Evolutionary conservation across 768 basidiomycete genomes (phyloP), one percentile per base, ranked within the genome.

Genomic region (Psilocybe cyanescens): DNA sequence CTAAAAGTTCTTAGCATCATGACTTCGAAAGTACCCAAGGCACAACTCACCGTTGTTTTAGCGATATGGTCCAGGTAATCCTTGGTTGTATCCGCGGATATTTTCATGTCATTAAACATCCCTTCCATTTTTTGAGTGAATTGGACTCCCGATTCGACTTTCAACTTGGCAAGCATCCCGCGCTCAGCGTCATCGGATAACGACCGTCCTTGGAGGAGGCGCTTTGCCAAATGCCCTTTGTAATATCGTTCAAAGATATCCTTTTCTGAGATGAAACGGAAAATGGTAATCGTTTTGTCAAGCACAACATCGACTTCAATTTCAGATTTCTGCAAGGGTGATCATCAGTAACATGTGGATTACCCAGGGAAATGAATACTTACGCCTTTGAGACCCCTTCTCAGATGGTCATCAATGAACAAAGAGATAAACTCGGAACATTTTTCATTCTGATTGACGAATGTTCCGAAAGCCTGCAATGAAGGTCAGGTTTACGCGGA

Each of bases 241-340:
- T 99, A 99, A 74, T 99, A 99, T 35, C 93, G 86, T 74, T 99
- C 97, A 71, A 99, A 99, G 12, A 95, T 86, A 70, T 99, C 97
- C 76, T 99, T 99, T 75, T 99, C 96, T 1, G 87, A 83, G 59
- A 99, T 81, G 77, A 88, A 99, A 52, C 97, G 86, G 85, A 99
- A 99, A 30, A 99, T 86, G 1, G 89, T 92, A 74, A 98, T 97
- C 0, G 97, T 96, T 78, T 97, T 98, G 71, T 98, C 97, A 61
- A 99, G 78, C 4, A 97, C 86, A 35, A 74, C 73, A 67, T 99
- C 97, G 55, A 99, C 89, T 70, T 99, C 97, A 17, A 83, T 79
- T 60, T 99, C 97, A 29, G 92, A 87, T 96, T 97, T 98, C 97
- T 98, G 69, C 1, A 19, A 28, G 35, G 64, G 16, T 60, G 37